Conservation (phyloP, 2,329 filamentous ascomycete species). For the Aspergillus calidoustus region DNA sequence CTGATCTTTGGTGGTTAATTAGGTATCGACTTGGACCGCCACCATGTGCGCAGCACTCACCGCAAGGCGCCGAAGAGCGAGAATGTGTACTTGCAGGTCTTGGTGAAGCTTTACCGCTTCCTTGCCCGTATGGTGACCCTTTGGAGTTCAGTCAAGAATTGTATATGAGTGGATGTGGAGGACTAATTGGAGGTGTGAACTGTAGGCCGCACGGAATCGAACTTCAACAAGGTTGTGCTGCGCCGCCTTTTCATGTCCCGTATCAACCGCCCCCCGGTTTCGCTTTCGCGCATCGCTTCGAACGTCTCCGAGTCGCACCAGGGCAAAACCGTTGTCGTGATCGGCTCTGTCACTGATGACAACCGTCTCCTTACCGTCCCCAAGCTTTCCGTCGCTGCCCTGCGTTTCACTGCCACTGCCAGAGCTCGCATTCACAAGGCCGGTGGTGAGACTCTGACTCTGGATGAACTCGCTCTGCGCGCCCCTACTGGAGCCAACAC, state of each 20-base stretch:
- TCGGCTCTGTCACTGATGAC: constrained; percentile 97
- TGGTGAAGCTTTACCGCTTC: constrained; percentile 99
- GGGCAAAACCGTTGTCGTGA: constrained; percentile 84
- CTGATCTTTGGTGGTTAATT: constrained; percentile 25
- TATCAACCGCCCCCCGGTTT: constrained; percentile 96
- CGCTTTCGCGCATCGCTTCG: constrained; percentile 83
- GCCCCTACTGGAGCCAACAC: constrained; percentile 97
- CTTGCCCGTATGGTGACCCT: constrained; percentile 70
- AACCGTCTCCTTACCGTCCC: constrained; percentile 89
- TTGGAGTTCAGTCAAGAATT: constrained; percentile 11
- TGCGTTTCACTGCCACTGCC: constrained; percentile 95
- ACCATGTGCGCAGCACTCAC: constrained; percentile 71
- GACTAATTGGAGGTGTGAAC: constrained; percentile 26
- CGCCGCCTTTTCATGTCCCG: constrained; percentile 98
- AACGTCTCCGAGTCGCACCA: constrained; percentile 63
- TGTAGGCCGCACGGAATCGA: constrained; percentile 88
- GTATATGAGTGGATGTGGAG: not conserved
- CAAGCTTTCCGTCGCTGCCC: constrained; percentile 90
- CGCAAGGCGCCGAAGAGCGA: constrained; percentile 96
- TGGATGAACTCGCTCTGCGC: constrained; percentile 95
- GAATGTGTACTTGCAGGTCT: constrained; percentile 95
- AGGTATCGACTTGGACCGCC: constrained; percentile 64
- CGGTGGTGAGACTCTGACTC: constrained; percentile 91
- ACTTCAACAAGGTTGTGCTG: constrained; percentile 99
- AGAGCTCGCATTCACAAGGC: constrained; percentile 91